These are phyloP conservation scores for Penicillium polonicum DNA, from an alignment of 2,329 filamentous ascomycete species.

Conservation along the genomic window DNA sequence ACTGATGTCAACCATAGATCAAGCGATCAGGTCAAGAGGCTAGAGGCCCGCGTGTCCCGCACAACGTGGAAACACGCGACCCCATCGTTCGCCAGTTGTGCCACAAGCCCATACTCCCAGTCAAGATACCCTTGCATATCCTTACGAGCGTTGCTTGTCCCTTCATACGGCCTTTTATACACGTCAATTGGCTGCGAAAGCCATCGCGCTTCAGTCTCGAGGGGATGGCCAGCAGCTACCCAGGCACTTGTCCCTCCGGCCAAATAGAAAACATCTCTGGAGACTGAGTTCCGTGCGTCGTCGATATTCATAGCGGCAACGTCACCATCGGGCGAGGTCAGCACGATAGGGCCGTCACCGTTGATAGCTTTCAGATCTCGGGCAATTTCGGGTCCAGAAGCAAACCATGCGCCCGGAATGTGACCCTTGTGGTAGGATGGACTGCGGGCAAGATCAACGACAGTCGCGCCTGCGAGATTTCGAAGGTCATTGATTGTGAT, in stretches of 20 bases:
- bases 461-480: slow-evolving; percentile 13
- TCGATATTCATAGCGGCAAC: slow-evolving; percentile 16
- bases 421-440: slow-evolving; percentile 31
- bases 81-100: slow-evolving; percentile 30
- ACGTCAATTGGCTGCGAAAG: slow-evolving; percentile 34
- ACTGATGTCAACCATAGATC: too few species aligned
- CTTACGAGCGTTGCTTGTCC: slow-evolving; percentile 29
- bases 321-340: slow-evolving; percentile 23
- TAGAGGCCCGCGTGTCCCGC: neutral
- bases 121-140: slow-evolving; percentile 36
- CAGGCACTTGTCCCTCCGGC: slow-evolving; percentile 30
- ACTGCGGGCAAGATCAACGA: slow-evolving; percentile 33
- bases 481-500: slow-evolving; percentile 16
- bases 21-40: too few species aligned
- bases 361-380: slow-evolving; percentile 23
- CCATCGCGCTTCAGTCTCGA: slow-evolving; percentile 30
- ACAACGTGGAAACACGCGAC: slow-evolving; percentile 29
- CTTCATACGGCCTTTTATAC: slow-evolving; percentile 36
- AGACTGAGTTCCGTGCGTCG: neutral
- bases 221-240: slow-evolving; percentile 17
- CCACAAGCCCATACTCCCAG: slow-evolving; percentile 36
- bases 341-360: slow-evolving; percentile 23
- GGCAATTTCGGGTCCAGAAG: slow-evolving; percentile 33
- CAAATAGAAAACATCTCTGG: slow-evolving; percentile 20
- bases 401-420: slow-evolving; percentile 31